These are phyloP conservation scores for Mortierella sp. DNA, from an alignment of 371 early-diverging fungal genomes.

Conservation along the genomic window DNA sequence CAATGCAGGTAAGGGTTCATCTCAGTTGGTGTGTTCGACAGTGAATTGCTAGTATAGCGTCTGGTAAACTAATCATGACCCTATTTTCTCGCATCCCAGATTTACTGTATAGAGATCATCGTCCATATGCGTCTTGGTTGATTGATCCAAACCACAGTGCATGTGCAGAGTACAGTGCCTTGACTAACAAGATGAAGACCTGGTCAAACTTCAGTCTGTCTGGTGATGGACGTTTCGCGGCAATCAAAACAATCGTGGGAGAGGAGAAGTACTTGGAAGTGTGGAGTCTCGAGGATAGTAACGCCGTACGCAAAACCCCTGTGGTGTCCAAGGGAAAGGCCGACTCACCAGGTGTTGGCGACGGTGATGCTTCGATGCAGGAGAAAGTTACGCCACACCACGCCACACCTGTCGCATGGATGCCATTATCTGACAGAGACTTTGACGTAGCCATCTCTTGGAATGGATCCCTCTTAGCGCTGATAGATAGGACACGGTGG, in stretches of 20 bases:
- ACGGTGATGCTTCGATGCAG: background rate
- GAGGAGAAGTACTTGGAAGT: background rate
- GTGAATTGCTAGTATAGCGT: too few species aligned
- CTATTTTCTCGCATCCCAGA: background rate
- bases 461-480: background rate
- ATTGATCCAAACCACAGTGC: background rate
- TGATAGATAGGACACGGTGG: background rate
- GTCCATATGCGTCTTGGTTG: background rate
- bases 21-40: background rate
- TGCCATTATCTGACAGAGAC: background rate
- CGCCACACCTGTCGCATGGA: background rate
- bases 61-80: background rate
- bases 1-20: background rate
- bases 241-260: background rate
- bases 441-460: background rate
- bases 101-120: background rate
- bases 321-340: background rate
- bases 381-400: background rate
- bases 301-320: too few species aligned
- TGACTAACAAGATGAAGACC: background rate
- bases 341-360: background rate
- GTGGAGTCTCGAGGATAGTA: background rate
- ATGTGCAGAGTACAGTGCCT: background rate
- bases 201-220: background rate
- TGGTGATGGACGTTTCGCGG: background rate